Conservation (phyloP, 441 rosid genomes). For the Gossypium laxum region DNA sequence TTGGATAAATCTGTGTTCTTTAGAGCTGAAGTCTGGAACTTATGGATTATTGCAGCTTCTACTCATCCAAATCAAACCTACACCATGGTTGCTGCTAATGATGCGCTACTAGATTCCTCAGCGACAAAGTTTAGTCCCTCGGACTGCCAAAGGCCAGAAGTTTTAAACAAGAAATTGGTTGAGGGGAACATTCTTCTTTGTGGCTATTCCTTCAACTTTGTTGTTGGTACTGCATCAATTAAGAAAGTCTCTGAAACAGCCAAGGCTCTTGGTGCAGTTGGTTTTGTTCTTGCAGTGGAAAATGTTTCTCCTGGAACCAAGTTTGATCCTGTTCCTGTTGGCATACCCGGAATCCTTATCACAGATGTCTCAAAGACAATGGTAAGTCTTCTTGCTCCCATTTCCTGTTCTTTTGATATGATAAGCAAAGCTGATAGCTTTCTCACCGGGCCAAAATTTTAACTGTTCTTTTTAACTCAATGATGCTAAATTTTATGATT, state of each 20-base stretch:
- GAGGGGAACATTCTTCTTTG: slow-evolving; percentile 86
- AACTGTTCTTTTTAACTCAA: background rate
- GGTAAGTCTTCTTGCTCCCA: slow-evolving; percentile 36
- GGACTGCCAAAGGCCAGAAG: slow-evolving; percentile 90
- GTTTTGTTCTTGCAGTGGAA: slow-evolving; percentile 95
- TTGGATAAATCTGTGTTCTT: slow-evolving; percentile 8
- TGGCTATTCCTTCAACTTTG: slow-evolving; percentile 95
- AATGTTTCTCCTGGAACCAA: slow-evolving; percentile 86
- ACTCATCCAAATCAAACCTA: slow-evolving; percentile 62
- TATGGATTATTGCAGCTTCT: slow-evolving; percentile 55
- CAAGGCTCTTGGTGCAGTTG: slow-evolving; percentile 84
- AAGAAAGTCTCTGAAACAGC: slow-evolving; percentile 91
- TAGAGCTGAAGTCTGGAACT: slow-evolving; percentile 9
- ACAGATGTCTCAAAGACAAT: slow-evolving; percentile 67
- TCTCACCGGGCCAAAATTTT: background rate
- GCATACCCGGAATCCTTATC: slow-evolving; percentile 78
- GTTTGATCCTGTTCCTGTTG: slow-evolving; percentile 85
- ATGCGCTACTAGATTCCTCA: slow-evolving; percentile 73
- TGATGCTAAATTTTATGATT: background rate
- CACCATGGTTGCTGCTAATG: slow-evolving; percentile 87
- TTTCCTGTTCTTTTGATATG: background rate
- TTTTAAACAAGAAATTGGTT: slow-evolving; percentile 68
- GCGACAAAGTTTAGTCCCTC: slow-evolving; percentile 64
- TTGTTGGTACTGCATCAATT: slow-evolving; percentile 79
- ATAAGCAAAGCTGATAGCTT: background rate